Evolutionary conservation across 2,329 filamentous ascomycete species (phyloP).

Genomic region (Alternaria sp.): DNA sequence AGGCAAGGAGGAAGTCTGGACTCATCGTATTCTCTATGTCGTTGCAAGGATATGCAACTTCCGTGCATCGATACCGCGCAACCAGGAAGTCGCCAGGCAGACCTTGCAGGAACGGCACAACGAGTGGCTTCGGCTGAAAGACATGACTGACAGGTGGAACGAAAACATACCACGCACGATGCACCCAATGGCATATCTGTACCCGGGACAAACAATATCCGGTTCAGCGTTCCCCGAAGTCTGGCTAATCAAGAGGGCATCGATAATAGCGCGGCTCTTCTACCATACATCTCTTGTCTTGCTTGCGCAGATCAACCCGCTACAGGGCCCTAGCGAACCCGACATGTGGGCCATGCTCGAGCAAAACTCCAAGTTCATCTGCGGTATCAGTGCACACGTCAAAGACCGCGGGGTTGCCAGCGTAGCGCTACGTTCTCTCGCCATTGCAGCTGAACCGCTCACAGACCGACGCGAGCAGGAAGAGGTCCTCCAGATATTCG

Average conservation of each 20-base stretch:
- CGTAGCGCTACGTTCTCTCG: constrained; percentile 79
- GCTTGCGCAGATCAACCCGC: constrained; percentile 78
- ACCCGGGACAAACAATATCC: constrained; percentile 68
- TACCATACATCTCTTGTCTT: constrained; percentile 88
- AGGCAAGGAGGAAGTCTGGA: constrained; percentile 82
- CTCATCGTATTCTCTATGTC: constrained; percentile 86
- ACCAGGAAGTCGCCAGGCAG: constrained; percentile 64
- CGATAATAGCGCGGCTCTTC: constrained; percentile 81
- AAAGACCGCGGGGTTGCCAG: constrained; percentile 80
- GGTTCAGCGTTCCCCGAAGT: constrained; percentile 85
- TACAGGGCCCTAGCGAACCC: constrained; percentile 64
- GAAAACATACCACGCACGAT: constrained; percentile 80
- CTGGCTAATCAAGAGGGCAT: constrained; percentile 84
- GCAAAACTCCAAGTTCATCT: constrained; percentile 82
- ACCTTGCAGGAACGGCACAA: constrained; percentile 69
- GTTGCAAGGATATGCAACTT: constrained; percentile 88
- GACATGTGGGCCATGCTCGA: constrained; percentile 75
- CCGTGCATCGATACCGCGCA: constrained; percentile 70
- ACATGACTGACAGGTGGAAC: constrained; percentile 85
- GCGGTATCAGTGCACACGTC: constrained; percentile 85
- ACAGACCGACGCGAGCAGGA: constrained; percentile 74
- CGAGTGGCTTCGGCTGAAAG: constrained; percentile 81
- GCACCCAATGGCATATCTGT: constrained; percentile 81
- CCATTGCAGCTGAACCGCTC: constrained; percentile 77
- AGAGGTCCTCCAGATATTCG: constrained; percentile 79